Evolutionary conservation across 2,329 filamentous ascomycete species (phyloP), one percentile per base, ranked within the genome.

Genomic region (Chaetothyriales sp.): DNA sequence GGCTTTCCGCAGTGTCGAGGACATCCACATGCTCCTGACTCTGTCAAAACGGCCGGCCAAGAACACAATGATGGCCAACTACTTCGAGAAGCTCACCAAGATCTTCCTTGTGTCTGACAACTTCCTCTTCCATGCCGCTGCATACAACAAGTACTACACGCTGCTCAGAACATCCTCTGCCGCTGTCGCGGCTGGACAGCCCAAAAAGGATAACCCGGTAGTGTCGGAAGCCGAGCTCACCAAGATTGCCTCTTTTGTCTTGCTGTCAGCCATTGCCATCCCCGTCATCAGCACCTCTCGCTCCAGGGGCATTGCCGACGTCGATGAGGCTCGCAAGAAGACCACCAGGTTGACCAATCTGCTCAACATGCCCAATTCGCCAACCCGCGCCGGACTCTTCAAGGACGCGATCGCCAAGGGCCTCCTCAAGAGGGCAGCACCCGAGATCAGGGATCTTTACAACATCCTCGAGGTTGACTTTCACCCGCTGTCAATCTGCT

Each of bases 11-110:
- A 95, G 89, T 66, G 90, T 98, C 48, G 92, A 98, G 73, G 92
- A 98, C 67, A 97, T 97, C 62, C 92, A 98, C 74, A 97, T 89
- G 49, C 81, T 98, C 51, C 82, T 98, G 61, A 97, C 85, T 74
- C 79, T 97, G 62, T 97, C 90, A 83, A 97, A 97, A 80, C 86
- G 92, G 51, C 89, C 89, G 43, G 85, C 92, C 51, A 97, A 97
- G 83, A 95, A 95, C 69, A 78, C 95, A 67, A 97, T 98, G 92
- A 98, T 98, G 92, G 92, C 92, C 73, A 98, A 97, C 76, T 98
- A 98, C 78, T 98, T 97, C 72, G 92, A 98, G 78, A 97, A 97
- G 75, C 82, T 98, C 53, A 95, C 92, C 43, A 83, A 89, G 59
- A 98, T 98, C 69, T 98, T 98, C 78, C 81, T 98, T 57, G 92